Conservation (phyloP, 2,329 filamentous ascomycete species). For the Bipolaris victoriae region DNA sequence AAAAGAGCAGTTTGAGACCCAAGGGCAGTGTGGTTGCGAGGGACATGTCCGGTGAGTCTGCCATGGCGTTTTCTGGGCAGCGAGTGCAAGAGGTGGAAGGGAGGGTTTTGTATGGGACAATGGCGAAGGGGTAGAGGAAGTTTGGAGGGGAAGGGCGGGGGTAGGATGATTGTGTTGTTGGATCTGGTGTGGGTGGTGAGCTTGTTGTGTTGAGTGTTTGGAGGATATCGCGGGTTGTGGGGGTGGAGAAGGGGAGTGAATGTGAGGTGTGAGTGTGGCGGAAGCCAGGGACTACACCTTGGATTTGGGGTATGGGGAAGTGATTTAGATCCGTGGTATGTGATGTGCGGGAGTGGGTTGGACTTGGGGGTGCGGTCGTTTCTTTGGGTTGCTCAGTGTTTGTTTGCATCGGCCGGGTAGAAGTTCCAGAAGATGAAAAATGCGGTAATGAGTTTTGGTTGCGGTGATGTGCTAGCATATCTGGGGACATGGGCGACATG, state of each 20-base stretch:
- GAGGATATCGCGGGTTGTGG: no score
- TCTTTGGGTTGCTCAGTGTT: background rate
- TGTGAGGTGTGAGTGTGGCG: background rate
- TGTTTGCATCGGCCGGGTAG: no score
- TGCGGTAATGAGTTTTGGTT: background rate
- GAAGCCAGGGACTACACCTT: conserved; percentile 7
- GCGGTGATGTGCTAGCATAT: background rate
- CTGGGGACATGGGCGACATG: no score
- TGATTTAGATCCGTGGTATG: background rate
- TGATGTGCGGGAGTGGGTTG: background rate
- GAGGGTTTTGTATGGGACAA: conserved; percentile 11
- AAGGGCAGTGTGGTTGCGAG: no score
- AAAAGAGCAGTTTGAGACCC: no score
- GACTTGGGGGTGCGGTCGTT: background rate
- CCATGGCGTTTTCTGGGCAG: no score
- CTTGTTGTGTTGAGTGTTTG: background rate
- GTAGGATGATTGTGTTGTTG: conserved; percentile 2
- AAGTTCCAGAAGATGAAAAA: background rate
- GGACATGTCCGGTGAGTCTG: no score
- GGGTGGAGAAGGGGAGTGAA: background rate
- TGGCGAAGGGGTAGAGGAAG: conserved; percentile 15
- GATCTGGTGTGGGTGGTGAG: background rate
- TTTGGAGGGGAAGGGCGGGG: conserved; percentile 13
- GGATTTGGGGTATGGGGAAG: conserved; percentile 4
- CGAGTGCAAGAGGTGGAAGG: background rate